Percentiles rank a stretch among this genome's conserved stretches.
Evolutionary conservation across 345 rosid genomes (phyloP).

Genomic region (Syzygium jambos): DNA sequence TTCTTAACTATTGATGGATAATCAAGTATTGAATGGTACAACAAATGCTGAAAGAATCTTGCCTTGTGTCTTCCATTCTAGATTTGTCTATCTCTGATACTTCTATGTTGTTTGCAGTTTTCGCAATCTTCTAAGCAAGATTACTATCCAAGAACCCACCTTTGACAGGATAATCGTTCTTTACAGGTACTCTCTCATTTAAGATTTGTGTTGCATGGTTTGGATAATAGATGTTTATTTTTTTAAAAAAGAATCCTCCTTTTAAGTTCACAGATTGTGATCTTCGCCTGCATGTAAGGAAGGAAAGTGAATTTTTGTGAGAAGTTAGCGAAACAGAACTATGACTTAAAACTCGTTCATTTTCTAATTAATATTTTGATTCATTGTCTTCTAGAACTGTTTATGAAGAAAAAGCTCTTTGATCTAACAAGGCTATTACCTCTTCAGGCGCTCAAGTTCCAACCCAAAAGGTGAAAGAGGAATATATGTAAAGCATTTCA

Average conservation of each 20-base stretch:
- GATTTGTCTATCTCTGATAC: not conserved
- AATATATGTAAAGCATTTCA: slow-evolving; percentile 87
- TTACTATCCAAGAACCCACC: slow-evolving; percentile 83
- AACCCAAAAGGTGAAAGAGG: slow-evolving; percentile 52
- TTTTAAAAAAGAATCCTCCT: not conserved
- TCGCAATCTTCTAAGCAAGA: slow-evolving; percentile 54
- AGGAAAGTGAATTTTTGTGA: not conserved
- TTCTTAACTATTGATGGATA: not conserved
- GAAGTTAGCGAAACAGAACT: not conserved
- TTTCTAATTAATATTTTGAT: not conserved
- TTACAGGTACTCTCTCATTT: slow-evolving; percentile 48
- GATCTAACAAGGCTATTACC: not conserved
- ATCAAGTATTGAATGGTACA: not conserved
- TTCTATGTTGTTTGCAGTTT: slow-evolving; percentile 33
- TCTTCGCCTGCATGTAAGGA: not conserved
- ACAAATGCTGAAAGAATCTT: not conserved
- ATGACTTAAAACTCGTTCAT: not conserved
- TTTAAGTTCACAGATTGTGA: not conserved
- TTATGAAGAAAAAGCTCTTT: not conserved
- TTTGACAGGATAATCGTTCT: slow-evolving; percentile 94
- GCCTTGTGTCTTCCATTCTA: not conserved
- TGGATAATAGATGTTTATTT: not conserved
- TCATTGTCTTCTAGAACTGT: not conserved
- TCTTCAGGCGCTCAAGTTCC: slow-evolving; percentile 55
- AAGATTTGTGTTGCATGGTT: not conserved